Conservation (phyloP, 352 stramenopile species). For the Saprolegnia parasitica region DNA sequence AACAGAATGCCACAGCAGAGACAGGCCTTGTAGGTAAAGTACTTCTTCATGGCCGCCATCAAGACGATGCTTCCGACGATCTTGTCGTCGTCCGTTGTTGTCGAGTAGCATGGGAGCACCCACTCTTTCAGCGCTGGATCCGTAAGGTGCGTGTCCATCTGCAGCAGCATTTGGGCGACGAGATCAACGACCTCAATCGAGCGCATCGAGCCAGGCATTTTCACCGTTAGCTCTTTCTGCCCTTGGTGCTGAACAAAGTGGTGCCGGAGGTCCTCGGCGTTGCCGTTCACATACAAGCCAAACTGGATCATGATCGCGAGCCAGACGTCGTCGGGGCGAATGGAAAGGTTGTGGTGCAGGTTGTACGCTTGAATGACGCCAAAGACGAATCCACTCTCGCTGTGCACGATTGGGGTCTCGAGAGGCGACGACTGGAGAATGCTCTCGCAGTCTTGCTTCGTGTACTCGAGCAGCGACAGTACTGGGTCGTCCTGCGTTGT, state of each 20-base stretch:
- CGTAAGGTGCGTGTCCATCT: too few species aligned
- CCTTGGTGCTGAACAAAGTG: background rate
- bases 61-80: constrained; percentile 4
- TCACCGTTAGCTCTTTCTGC: background rate
- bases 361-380: constrained; percentile 14
- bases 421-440: background rate
- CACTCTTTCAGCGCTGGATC: background rate
- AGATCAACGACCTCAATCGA: too few species aligned
- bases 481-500: constrained; percentile 36
- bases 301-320: constrained; percentile 11
- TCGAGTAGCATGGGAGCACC: background rate
- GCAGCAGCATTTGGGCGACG: too few species aligned
- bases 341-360: background rate
- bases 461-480: too few species aligned
- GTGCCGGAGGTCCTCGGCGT: background rate
- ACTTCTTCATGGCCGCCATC: constrained; percentile 9
- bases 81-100: background rate
- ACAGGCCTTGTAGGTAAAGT: background rate
- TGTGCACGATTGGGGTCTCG: background rate
- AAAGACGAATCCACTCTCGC: background rate
- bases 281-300: background rate
- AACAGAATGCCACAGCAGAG: constrained; percentile 5
- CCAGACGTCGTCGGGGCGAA: constrained; percentile 3
- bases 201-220: background rate
- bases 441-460: too few species aligned